A percentile compares a stretch with the other conserved stretches of the same genome.
phyloP scores from a whole-genome alignment of 2,329 filamentous ascomycete species.

The Beauveria medogensis region DNA sequence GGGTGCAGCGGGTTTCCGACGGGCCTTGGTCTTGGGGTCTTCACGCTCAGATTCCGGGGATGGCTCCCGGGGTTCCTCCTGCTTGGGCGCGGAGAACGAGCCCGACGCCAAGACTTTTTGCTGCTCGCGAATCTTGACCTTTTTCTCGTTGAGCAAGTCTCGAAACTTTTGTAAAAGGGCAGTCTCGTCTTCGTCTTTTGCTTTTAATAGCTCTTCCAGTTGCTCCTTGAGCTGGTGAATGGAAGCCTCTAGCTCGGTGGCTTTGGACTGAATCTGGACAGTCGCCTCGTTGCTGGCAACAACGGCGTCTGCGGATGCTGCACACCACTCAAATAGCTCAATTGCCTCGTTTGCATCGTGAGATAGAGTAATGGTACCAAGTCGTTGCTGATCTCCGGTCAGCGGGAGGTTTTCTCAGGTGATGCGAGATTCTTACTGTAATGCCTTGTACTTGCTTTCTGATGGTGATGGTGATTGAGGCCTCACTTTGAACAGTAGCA shows the following conservation, averaged over 20 bases:
- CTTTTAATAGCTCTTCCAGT: slow-evolving; percentile 56
- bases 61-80: slow-evolving; percentile 14
- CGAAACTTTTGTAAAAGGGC: slow-evolving; percentile 62
- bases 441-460: slow-evolving; percentile 61
- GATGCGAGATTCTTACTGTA: slow-evolving; percentile 40
- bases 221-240: slow-evolving; percentile 53
- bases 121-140: slow-evolving; percentile 69
- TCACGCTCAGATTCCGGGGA: slow-evolving; percentile 16
- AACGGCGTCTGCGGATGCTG: slow-evolving; percentile 44
- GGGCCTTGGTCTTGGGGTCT: slow-evolving; percentile 8
- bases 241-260: slow-evolving; percentile 42
- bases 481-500: slow-evolving; percentile 47
- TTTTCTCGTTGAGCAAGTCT: slow-evolving; percentile 68
- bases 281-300: slow-evolving; percentile 36
- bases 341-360: slow-evolving; percentile 51
- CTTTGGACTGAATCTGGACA: slow-evolving; percentile 32
- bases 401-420: not conserved
- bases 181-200: slow-evolving; percentile 60
- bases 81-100: slow-evolving; percentile 27
- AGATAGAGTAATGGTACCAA: slow-evolving; percentile 56
- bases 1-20: slow-evolving; percentile 25
- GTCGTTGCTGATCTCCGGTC: slow-evolving; percentile 45
- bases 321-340: slow-evolving; percentile 64
- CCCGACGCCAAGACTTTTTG: slow-evolving; percentile 49
- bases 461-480: slow-evolving; percentile 51